A percentile compares a stretch with the other conserved stretches of the same genome.
These are phyloP conservation scores for Phaffia australis DNA, from an alignment of 768 basidiomycete species.

Conservation along the genomic window DNA sequence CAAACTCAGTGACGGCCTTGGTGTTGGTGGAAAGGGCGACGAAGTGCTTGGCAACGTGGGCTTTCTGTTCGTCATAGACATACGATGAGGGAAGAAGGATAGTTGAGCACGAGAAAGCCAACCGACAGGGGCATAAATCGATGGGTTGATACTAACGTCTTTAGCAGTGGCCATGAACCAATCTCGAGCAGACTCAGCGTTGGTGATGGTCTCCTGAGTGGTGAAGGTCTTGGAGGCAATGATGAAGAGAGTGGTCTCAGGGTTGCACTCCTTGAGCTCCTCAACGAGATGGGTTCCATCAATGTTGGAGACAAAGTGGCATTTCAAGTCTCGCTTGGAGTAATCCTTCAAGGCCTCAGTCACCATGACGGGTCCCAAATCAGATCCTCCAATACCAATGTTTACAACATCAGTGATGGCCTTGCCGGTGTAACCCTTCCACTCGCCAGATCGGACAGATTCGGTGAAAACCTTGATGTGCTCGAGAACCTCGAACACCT, in stretches of 20 bases:
- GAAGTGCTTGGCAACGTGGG: conserved; percentile 96
- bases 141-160: conserved; percentile 44
- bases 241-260: conserved; percentile 91
- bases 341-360: conserved; percentile 93
- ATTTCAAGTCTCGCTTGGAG: conserved; percentile 72
- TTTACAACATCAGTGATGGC: conserved; percentile 88
- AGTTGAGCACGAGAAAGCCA: background rate
- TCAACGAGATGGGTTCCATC: conserved; percentile 96
- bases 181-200: conserved; percentile 80
- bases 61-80: conserved; percentile 41
- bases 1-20: conserved; percentile 81
- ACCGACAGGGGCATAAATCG: background rate
- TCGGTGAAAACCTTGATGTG: conserved; percentile 90
- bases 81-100: background rate
- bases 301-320: conserved; percentile 91
- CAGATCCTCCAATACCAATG: conserved; percentile 97
- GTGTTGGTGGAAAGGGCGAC: conserved; percentile 97
- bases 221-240: conserved; percentile 99
- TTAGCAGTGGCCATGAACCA: conserved; percentile 84
- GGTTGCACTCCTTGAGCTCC: conserved; percentile 64
- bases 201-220: conserved; percentile 99
- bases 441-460: conserved; percentile 67
- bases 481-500: conserved; percentile 68
- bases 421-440: conserved; percentile 98
- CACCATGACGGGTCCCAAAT: conserved; percentile 97